These are phyloP conservation scores for Salisapilia sapeloensis DNA, from an alignment of 352 stramenopile species.

Conservation along the genomic window DNA sequence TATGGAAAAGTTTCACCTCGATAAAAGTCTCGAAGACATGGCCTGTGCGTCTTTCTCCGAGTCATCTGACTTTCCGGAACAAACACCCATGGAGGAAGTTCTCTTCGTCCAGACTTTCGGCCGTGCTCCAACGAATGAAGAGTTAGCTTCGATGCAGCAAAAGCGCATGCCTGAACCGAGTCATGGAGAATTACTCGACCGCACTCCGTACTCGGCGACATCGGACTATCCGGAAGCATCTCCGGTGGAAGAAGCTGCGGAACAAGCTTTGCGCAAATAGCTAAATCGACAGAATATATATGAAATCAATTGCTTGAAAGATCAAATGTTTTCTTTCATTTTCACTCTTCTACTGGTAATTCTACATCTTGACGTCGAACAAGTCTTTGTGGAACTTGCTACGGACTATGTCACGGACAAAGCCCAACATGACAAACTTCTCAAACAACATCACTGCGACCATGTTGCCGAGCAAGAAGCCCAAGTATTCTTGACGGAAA, in stretches of 20 bases:
- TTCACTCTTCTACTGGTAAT: no score
- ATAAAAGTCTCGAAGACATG: constrained; percentile 26
- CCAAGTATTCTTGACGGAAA: constrained; percentile 17
- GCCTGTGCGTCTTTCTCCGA: constrained; percentile 36
- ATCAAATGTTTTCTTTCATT: no score
- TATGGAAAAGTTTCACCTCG: constrained; percentile 10
- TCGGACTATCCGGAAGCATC: constrained; percentile 47
- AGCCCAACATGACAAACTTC: constrained; percentile 16
- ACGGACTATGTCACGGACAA: constrained; percentile 14
- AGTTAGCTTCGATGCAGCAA: not conserved
- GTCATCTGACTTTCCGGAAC: constrained; percentile 45
- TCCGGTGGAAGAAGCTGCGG: constrained; percentile 31
- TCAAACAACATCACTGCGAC: constrained; percentile 12
- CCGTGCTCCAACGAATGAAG: no score
- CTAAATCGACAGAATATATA: no score
- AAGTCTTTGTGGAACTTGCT: not conserved
- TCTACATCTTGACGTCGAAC: not conserved
- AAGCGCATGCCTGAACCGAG: no score
- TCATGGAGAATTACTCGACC: constrained; percentile 17
- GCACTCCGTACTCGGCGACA: constrained; percentile 27
- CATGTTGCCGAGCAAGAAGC: constrained; percentile 11
- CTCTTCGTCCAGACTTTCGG: constrained; percentile 19
- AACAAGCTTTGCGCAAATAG: no score
- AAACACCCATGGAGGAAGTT: constrained; percentile 30
- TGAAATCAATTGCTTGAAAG: no score